Percentiles rank a stretch among this genome's conserved stretches.
Evolutionary conservation across 768 basidiomycete species (phyloP).

Genomic region (Calvatia gigantea): DNA sequence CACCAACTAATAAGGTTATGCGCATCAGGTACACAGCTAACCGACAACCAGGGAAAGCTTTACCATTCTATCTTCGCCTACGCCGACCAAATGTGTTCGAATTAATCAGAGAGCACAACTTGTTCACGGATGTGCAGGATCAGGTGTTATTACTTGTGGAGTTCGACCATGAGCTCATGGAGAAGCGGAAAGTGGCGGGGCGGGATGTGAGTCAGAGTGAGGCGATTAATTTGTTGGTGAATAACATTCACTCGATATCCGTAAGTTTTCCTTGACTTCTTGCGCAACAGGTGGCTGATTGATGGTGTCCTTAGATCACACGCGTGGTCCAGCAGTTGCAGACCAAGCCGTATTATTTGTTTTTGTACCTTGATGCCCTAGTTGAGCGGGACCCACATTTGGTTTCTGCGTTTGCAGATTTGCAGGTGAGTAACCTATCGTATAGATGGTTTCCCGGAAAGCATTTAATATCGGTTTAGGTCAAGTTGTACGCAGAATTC

Average conservation of each 20-base stretch:
- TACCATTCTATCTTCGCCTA: conserved; percentile 85
- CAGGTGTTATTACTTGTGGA: conserved; percentile 91
- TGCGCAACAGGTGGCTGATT: background rate
- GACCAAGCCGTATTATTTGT: conserved; percentile 74
- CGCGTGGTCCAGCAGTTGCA: conserved; percentile 88
- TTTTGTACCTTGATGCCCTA: conserved; percentile 89
- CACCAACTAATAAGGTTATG: background rate
- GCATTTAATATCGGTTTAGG: conserved; percentile 33
- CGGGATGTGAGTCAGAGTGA: conserved; percentile 48
- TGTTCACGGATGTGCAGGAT: conserved; percentile 94
- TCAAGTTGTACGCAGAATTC: conserved; percentile 90
- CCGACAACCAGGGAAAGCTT: conserved; percentile 90
- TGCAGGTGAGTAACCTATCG: conserved; percentile 52
- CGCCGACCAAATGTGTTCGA: conserved; percentile 90
- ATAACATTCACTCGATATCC: conserved; percentile 95
- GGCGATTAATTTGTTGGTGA: conserved; percentile 84
- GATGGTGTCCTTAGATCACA: conserved; percentile 50
- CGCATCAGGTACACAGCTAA: conserved; percentile 64
- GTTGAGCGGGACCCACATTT: conserved; percentile 84
- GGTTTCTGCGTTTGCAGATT: conserved; percentile 78
- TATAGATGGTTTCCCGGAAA: no score
- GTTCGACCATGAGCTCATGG: conserved; percentile 86
- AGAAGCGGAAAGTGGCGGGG: conserved; percentile 45
- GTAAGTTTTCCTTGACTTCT: conserved; percentile 40
- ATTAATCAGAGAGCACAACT: conserved; percentile 87